These are phyloP conservation scores for Cupressus sempervirens DNA, from an alignment of 75 land plant genomes.

Conservation along the genomic window DNA sequence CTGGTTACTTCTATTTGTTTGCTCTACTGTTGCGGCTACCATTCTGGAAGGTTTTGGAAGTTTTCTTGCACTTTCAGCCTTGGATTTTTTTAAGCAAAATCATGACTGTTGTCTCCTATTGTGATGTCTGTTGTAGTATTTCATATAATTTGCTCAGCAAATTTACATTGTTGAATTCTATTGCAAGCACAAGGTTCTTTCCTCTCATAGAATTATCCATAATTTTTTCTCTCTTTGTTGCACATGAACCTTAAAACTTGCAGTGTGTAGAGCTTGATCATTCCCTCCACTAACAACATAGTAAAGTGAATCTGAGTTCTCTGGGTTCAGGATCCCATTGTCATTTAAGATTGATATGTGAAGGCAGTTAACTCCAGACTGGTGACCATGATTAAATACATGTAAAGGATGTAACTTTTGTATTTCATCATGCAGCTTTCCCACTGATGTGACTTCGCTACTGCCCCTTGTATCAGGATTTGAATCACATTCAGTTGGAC, in stretches of 20 bases:
- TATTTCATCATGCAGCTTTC: conserved; percentile 10
- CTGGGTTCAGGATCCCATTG: not conserved
- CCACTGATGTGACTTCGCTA: not conserved
- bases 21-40: too few species aligned
- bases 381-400: conserved; percentile 58
- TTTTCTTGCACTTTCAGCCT: too few species aligned
- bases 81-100: too few species aligned
- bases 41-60: too few species aligned
- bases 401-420: conserved; percentile 39
- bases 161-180: not conserved
- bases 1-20: too few species aligned
- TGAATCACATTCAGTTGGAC: not conserved
- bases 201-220: not conserved
- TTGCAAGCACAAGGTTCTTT: not conserved
- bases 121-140: not conserved
- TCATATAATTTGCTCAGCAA: not conserved
- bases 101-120: too few species aligned
- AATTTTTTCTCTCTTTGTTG: not conserved
- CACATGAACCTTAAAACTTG: conserved; percentile 23
- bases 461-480: not conserved
- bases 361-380: conserved; percentile 95
- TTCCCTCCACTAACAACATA: conserved; percentile 91
- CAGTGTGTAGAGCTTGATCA: conserved; percentile 78
- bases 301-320: conserved; percentile 11
- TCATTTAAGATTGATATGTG: conserved; percentile 36